Evolutionary conservation across 2,329 filamentous ascomycete genomes (phyloP), one percentile per base, ranked within the genome.

Genomic region (Fusarium protoensiforme): DNA sequence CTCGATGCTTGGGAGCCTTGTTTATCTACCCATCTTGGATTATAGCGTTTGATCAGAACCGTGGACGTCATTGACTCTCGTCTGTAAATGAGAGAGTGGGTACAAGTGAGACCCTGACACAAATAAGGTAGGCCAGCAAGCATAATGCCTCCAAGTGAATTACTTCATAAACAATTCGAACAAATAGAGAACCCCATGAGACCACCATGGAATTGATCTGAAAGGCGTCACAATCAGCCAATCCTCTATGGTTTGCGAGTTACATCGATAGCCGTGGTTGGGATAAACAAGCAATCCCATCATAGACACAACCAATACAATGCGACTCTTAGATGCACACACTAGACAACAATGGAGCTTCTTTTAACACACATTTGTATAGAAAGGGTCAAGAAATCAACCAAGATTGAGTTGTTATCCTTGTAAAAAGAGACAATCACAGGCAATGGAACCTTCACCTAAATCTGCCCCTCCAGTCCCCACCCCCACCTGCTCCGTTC

Each of bases 401-500:
- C 7, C 24, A 51, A 20, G 5, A 20, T 31, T 20, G 7, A n/a
- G 8, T 27, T 10, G 46, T 51, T n/a, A 13, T 31, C 46, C 46
- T 51, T 31, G 10, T 5, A 31, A 7, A n/a, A 29, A 48, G 16
- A 18, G 43, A 29, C 3, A 48, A 48, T 48, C 22, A 48, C 43
- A 29, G 27, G 16, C 43, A 48, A 48, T 14, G 18, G 14, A 13
- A 27, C 14, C 46, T 18, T 18, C 46, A 51, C 51, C n/a, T 35
- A 18, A 31, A 31, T 51, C 31, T 54, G 51, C 29, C 51, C 53
- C 53, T 57, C 53, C 53, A 56, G 29, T 4, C 54, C 66, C 71
- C 71, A 63, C 71, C 71, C 53, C 71, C 71, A 74, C 71, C 61
- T 63, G 63, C 67, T 71, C 71, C 71, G 71, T 41, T 68, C 46